Evolutionary conservation across 148 eudicot species (phyloP).

Genomic region (Camellia lanceoleosa): DNA sequence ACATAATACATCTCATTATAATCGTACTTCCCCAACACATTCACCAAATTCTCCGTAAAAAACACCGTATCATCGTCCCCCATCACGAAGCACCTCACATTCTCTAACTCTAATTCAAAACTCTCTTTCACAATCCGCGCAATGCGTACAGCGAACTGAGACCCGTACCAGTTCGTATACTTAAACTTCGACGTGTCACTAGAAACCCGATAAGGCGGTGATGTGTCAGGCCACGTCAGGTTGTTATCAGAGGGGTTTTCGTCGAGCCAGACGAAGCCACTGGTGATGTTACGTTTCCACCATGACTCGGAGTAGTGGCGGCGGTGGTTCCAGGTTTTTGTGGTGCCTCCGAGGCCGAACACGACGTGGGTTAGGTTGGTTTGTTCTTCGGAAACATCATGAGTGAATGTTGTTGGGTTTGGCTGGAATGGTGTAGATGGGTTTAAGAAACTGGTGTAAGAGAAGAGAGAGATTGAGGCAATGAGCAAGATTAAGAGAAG

Average conservation of each 20-base stretch:
- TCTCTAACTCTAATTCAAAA: slow-evolving; percentile 28
- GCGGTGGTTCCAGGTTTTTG: slow-evolving; percentile 37
- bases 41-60: slow-evolving; percentile 37
- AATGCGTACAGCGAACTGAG: slow-evolving; percentile 33
- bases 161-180: slow-evolving; percentile 32
- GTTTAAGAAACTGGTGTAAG: slow-evolving; percentile 14
- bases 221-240: slow-evolving; percentile 30
- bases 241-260: slow-evolving; percentile 12
- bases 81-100: slow-evolving; percentile 51
- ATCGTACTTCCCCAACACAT: slow-evolving; percentile 38
- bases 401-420: too few relatives aligned
- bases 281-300: slow-evolving; percentile 37
- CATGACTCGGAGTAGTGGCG: slow-evolving; percentile 34
- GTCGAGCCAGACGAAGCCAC: slow-evolving; percentile 52
- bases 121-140: slow-evolving; percentile 48
- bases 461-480: slow-evolving; percentile 19
- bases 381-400: too few relatives aligned
- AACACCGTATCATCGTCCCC: slow-evolving; percentile 57
- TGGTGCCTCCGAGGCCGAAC: slow-evolving; percentile 44
- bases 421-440: too few relatives aligned
- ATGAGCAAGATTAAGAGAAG: slow-evolving; percentile 24
- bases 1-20: slow-evolving; percentile 45
- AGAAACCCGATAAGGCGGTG: slow-evolving; percentile 39
- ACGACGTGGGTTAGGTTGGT: slow-evolving; percentile 40
- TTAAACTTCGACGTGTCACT: slow-evolving; percentile 32